Base-by-base conservation (phyloP, 345 rosid genomes). In the Moricandia arvensis region DNA sequence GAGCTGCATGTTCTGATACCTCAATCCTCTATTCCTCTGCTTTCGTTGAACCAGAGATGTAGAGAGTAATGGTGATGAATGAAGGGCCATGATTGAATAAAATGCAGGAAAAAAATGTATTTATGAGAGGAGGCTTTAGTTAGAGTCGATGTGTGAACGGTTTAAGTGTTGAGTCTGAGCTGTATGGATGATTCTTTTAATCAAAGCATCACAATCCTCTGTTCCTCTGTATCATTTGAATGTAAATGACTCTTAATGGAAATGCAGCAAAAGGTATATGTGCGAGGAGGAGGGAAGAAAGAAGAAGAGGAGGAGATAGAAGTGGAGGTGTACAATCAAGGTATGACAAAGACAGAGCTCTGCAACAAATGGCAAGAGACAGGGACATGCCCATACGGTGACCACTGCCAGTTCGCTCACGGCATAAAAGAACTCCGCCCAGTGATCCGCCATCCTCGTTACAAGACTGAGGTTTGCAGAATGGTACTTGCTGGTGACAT, bases 321-420 rank as follows among this genome's bases (percentile, higher is more conserved):
- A 78, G 76, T 87, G 38, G 91, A 93, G 59, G 89, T 86, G 34
- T 89, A 84, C 86, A 88, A 84, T 65, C 97, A 92, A 80, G 99
- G 99, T 21, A 87, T 82, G 96, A 79, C 81, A 71, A 92, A 90
- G 85, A 95, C 98, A 7, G 98, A 95, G 84, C 83, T 95, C 0
- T 92, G 98, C 88, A 92, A 95, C 87, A 95, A 95, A 57, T 95
- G 99, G 99, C 93, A 95, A 80, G 93, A 90, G 85, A 92, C 90
- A 1, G 94, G 97, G 18, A 35, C 87, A 31, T 92, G 98, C 64
- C 97, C 97, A 11, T 60, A 92, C 31, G 88, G 87, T 10, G 85
- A 86, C 15, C 82, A 86, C 65, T 95, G 96, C 81, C 97, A 88
- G 64, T 95, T 92, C 75, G 99, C 99, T 33, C 99, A 92, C 63